phyloP scores from a whole-genome alignment of 179 eudicot genomes.

The Carnegiea gigantea region DNA sequence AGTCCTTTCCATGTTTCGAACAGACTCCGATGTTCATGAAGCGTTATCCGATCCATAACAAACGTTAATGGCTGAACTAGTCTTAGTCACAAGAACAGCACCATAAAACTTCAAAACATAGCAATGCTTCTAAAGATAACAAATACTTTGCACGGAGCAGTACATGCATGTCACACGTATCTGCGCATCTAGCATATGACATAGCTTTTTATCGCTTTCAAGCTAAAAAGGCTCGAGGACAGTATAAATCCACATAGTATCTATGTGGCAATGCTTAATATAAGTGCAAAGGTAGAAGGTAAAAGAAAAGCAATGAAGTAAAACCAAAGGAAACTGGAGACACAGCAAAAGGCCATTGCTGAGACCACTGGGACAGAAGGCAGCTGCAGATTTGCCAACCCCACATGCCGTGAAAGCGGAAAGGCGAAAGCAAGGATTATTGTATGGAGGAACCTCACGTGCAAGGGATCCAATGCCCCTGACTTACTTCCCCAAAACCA shows the following conservation, averaged over 20 bases:
- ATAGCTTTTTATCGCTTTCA: slow-evolving; percentile 23
- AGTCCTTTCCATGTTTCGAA: too few species aligned
- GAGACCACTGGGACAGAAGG: not conserved
- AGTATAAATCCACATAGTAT: slow-evolving; percentile 24
- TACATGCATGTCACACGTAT: slow-evolving; percentile 5
- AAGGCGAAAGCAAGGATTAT: slow-evolving; percentile 19
- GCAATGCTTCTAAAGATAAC: too few species aligned
- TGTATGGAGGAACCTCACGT: slow-evolving; percentile 56
- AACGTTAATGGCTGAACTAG: too few species aligned
- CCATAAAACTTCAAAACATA: too few species aligned
- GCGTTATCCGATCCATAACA: too few species aligned
- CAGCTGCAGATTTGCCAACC: slow-evolving; percentile 31
- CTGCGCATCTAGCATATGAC: slow-evolving; percentile 23
- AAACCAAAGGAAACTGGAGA: not conserved
- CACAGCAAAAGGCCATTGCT: slow-evolving; percentile 16
- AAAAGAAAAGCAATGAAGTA: slow-evolving; percentile 16
- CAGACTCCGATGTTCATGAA: too few species aligned
- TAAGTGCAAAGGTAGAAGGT: slow-evolving; percentile 14
- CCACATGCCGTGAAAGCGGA: slow-evolving; percentile 48
- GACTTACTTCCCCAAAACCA: slow-evolving; percentile 23
- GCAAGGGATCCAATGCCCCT: slow-evolving; percentile 64
- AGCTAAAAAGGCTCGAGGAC: slow-evolving; percentile 19
- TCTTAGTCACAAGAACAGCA: too few species aligned
- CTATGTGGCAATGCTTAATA: slow-evolving; percentile 5
- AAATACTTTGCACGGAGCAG: too few species aligned